Conservation (phyloP, 495 filamentous ascomycete species). For the Xylaria nigripes region DNA sequence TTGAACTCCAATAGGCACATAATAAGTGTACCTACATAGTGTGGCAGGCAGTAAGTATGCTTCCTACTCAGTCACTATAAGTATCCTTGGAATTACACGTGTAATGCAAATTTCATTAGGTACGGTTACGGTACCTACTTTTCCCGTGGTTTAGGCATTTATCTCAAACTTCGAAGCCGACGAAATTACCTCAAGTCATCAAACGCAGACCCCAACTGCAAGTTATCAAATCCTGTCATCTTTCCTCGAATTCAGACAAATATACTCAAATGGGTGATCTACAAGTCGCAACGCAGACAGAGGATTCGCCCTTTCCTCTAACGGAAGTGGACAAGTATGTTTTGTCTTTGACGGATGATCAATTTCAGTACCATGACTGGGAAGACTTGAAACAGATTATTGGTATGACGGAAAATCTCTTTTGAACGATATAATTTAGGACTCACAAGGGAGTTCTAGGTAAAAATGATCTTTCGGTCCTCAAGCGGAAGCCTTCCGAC, state of each 20-base stretch:
- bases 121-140: not conserved
- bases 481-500: slow-evolving; percentile 78
- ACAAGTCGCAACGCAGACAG: slow-evolving; percentile 6
- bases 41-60: no score
- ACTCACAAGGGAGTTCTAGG: slow-evolving; percentile 8
- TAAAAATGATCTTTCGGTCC: slow-evolving; percentile 60
- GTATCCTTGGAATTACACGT: no score
- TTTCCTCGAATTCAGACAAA: not conserved
- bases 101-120: no score
- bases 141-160: slow-evolving; percentile 19
- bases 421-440: not conserved
- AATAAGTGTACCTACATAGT: not conserved
- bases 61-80: no score
- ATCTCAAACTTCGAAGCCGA: not conserved
- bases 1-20: not conserved
- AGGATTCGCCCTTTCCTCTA: slow-evolving; percentile 50
- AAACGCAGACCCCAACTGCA: not conserved
- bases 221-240: not conserved
- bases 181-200: not conserved
- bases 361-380: slow-evolving; percentile 62
- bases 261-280: slow-evolving; percentile 12
- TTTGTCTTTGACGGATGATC: slow-evolving; percentile 59
- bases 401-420: slow-evolving; percentile 39
- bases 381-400: slow-evolving; percentile 58
- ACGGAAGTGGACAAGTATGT: slow-evolving; percentile 58